Evolutionary conservation across 345 rosid genomes (phyloP), one percentile per base, ranked within the genome.

Genomic region (Xanthoceras sorbifolium): DNA sequence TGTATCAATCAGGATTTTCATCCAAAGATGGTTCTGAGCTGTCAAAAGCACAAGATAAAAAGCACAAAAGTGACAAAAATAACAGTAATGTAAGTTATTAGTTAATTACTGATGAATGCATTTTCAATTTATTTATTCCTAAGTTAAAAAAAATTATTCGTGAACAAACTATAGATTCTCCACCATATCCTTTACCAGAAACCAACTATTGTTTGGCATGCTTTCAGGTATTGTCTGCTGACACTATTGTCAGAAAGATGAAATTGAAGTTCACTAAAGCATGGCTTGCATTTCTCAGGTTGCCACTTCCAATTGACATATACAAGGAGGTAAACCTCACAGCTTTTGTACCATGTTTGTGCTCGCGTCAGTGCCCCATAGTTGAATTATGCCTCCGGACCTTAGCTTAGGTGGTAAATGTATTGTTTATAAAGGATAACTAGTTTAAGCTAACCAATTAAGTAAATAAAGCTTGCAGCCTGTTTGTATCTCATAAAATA

Each of bases 211-310:
- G 9, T 64, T 26, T 64, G 48, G 25, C 42, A 61, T 67, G 36
- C 64, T 10, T 81, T 60, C 78, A 95, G 99, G 90, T 82, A 22
- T 81, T 88, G 75, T 89, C 92, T 81, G 83, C 91, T 12, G 79
- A 85, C 69, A 83, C 78, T 31, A 86, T 91, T 48, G 72, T 82
- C 80, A 96, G 88, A 85, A 93, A 85, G 88, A 93, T 92, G 90
- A 96, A 92, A 86, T 63, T 90, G 40, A 96, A 92, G 83, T 93
- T 96, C 76, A 93, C 93, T 4, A 93, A 92, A 85, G 92, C 97
- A 15, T 96, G 99, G 99, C 84, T 90, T 79, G 81, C 97, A 40
- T 93, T 96, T 89, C 95, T 96, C 75, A 88, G 93, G 84, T 84
- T 93, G 64, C 97, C 91, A 14, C 94, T 93, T 71, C 94, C 97